Evolutionary conservation across 1,284 basidiomycete species (phyloP).

Genomic region (Fomitopsis betulina): DNA sequence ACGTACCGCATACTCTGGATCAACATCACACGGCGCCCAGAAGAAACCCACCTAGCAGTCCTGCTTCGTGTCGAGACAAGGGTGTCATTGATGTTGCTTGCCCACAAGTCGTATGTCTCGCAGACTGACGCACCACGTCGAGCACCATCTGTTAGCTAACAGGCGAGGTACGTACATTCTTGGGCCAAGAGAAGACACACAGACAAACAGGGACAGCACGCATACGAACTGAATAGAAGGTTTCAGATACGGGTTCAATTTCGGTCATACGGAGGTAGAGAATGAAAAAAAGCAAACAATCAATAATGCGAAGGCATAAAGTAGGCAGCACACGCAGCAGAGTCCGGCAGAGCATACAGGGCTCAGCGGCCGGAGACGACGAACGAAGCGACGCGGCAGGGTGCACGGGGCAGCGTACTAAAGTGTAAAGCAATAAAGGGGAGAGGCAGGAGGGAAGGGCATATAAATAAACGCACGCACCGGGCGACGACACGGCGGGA

Average conservation of each 20-base stretch:
- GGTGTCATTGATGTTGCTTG: no score
- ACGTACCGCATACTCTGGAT: no score
- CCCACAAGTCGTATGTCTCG: no score
- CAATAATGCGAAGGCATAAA: slow-evolving; percentile 1
- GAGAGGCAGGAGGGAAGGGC: neutral
- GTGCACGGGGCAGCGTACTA: neutral
- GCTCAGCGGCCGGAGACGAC: neutral
- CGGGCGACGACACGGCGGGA: neutral
- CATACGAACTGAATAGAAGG: neutral
- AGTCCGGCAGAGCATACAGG: neutral
- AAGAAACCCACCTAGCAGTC: no score
- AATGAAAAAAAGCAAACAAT: neutral
- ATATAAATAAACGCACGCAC: neutral
- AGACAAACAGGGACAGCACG: neutral
- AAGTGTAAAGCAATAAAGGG: neutral
- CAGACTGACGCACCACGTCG: no score
- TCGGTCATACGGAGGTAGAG: no score
- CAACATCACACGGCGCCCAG: no score
- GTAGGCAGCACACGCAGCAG: neutral
- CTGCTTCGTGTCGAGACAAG: no score
- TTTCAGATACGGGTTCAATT: neutral
- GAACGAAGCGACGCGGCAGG: neutral
- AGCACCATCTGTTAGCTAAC: no score
- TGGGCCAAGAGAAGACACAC: no score
- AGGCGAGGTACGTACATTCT: no score